Base-by-base conservation (phyloP, 805 yeast genomes). In the Allodekkera sacchari region DNA sequence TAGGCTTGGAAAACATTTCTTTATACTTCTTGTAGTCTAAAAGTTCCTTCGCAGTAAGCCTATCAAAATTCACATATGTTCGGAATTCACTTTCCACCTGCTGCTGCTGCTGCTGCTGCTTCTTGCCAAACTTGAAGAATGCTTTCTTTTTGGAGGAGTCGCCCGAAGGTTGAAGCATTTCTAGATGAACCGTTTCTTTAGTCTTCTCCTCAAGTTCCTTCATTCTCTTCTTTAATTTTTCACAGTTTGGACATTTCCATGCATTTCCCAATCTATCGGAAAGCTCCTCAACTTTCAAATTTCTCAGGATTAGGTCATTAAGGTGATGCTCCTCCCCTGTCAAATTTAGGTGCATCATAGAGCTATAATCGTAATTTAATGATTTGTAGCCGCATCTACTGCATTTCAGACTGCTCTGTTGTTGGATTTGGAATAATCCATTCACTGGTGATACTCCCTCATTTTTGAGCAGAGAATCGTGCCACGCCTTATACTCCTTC, bases 171-270 rank as follows among this genome's bases (percentile, higher is more conserved):
- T 10, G 10, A 17, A 5, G 14, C 7, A 10, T 12, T n/a, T 30
- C 26, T 8, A n/a, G 11, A 11, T 30, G 21, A 7, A 27, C 14
- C 7, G n/a, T 19, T 9, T 27, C 34, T 12, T 33, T 31, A 6
- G 34, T 22, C 22, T 32, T 22, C 18, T 37, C 28, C 17, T 34
- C 35, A 16, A 37, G 14, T 13, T 26, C 29, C 9, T 28, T 35
- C 15, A 45, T 45, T 44, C 33, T 32, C 12, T 25, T 32, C 8
- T 33, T 38, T 18, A 41, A 27, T 37, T 67, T 57, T 32, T 53
- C 55, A 57, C 94, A 82, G 33, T 74, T 71, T 6, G 92, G 88
- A 59, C 94, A 82, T 41, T 77, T 71, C 94, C 94, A 82, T 1
- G 92, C 83, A 55, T 82, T 81, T 6, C 77, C 88, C 17, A 84